Conservation (phyloP, 176 grass and related monocot species). For the Leersia perrieri region DNA sequence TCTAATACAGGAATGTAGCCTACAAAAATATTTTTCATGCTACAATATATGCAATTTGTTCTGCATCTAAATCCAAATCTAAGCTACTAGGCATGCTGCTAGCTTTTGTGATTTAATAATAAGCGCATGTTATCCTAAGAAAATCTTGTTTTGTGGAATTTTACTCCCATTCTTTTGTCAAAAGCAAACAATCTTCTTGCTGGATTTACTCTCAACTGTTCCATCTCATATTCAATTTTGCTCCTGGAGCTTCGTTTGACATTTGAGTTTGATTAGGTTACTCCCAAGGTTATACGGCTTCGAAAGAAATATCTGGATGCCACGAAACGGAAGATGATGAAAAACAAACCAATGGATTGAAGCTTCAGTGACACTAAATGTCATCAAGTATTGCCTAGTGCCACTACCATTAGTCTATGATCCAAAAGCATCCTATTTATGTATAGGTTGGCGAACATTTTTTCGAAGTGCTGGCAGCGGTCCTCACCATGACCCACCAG, state of each 20-base stretch:
- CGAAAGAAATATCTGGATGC: slow-evolving; percentile 92
- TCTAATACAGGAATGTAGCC: background rate
- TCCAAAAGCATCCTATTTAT: slow-evolving; percentile 33
- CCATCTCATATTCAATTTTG: background rate
- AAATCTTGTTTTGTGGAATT: background rate
- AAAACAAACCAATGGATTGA: slow-evolving; percentile 73
- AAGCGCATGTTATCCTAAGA: background rate
- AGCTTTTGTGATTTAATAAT: background rate
- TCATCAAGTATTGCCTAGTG: slow-evolving; percentile 17
- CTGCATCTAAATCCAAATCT: background rate
- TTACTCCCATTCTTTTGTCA: background rate
- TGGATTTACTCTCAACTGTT: background rate
- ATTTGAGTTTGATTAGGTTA: slow-evolving; percentile 61
- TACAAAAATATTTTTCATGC: background rate
- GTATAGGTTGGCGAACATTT: slow-evolving; percentile 20
- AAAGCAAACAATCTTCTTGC: slow-evolving; percentile 2
- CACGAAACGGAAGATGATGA: slow-evolving; percentile 98
- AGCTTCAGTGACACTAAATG: slow-evolving; percentile 1
- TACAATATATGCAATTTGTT: background rate
- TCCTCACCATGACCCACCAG: background rate
- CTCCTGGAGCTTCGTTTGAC: slow-evolving; percentile 18
- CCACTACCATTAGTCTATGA: slow-evolving; percentile 1
- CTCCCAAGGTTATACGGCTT: slow-evolving; percentile 81
- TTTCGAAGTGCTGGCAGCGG: background rate
- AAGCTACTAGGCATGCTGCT: background rate